Evolutionary conservation across 768 basidiomycete genomes (phyloP), one percentile per base, ranked within the genome.

Genomic region (Ramaria rubella): DNA sequence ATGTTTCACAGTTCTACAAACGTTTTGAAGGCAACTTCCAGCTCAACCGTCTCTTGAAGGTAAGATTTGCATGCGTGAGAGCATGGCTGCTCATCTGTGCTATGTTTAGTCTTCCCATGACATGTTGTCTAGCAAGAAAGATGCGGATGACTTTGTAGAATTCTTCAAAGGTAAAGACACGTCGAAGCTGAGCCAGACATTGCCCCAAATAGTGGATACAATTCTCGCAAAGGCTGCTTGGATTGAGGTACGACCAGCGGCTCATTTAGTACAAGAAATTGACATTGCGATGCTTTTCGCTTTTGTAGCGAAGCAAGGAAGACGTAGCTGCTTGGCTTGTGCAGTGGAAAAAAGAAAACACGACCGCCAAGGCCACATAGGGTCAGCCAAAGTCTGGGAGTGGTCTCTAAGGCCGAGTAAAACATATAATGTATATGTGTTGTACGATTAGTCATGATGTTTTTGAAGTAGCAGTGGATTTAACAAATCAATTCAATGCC

Each of bases 101-200:
- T n/a, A n/a, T n/a, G n/a, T n/a, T n/a, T 65, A 80, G 69, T 65
- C 62, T 30, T 59, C 71, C 8, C 70, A 79, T 67, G 66, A 67
- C 26, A 70, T 71, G 29, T 73, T 94, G 55, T 81, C 85, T n/a
- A 81, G 80, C 21, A 72, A 84, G 59, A 69, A 80, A 58, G 94
- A 96, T 70, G 75, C 79, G 40, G 71, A 82, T 51, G 75, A 73
- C 21, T 76, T 82, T 14, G 77, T 77, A 51, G 78, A 70, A 4
- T 95, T 90, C 77, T 97, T 93, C 77, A 79, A 84, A 76, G 75
- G 75, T 65, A 86, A 82, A 69, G 82, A 89, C 68, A 81, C 76
- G 5, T 81, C 83, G 52, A 87, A 84, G 68, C 90, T 81, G 70
- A 72, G 76, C 62, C 73, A 85, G 66, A 72, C 76, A 2, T 72